Evolutionary conservation across 345 rosid species (phyloP), one percentile per base, ranked within the genome.

Genomic region (Firmiana major): DNA sequence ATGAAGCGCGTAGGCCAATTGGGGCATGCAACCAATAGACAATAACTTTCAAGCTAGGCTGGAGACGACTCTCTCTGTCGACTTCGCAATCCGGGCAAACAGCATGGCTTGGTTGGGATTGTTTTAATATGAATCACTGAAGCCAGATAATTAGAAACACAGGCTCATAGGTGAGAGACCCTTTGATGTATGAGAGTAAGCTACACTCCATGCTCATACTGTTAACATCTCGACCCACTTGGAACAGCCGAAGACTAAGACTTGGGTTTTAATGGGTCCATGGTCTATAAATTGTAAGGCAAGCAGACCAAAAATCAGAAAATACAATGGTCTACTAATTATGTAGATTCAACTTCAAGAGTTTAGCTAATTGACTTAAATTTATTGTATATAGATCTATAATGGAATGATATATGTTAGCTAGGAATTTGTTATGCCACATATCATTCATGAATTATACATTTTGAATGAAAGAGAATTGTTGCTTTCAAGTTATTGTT

Each of bases 11-110:
- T 68, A 68, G 72, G 54, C 73, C 73, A 68, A 68, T 3, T 43
- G 38, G 34, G 55, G 60, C 36, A n/a, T n/a, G n/a, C n/a, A 74
- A 22, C 42, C 42, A 51, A 28, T 65, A 15, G 55, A 57, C 73
- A 74, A 81, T 86, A 83, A 54, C 79, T 75, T 80, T 81, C 83
- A 86, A 67, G 77, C 83, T 68, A 81, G 85, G 85, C 83, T 83
- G 86, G 85, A 77, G 68, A 65, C 45, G 28, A 48, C 76, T 81
- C 64, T 36, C 64, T 36, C 71, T 51, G 75, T 76, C 75, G n/a
- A 36, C 16, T 64, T 48, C 45, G 79, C 40, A 76, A 77, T 42
- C 63, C 11, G 53, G 79, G 68, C 63, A 81, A 82, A 73, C 79
- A 40, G 81, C 88, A 85, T 82, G 84, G 81, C 79, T 49, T 78